Percentiles rank a stretch among this genome's conserved stretches.
These are phyloP conservation scores for Zalaria obscura DNA, from an alignment of 2,329 filamentous ascomycete species.

Conservation along the genomic window DNA sequence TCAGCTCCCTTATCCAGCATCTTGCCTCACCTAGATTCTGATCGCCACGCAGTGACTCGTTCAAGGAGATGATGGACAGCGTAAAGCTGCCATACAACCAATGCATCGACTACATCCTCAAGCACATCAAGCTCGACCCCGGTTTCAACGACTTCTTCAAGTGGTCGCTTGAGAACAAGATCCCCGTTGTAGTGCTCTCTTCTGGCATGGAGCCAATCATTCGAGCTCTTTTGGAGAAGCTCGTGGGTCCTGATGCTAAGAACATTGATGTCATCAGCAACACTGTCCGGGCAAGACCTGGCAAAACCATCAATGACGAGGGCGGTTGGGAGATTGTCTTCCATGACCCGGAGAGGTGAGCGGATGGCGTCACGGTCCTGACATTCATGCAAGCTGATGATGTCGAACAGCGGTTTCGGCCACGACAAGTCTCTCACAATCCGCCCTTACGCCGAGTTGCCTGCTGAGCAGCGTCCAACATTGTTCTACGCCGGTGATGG, in stretches of 20 bases:
- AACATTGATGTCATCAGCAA: slow-evolving; percentile 89
- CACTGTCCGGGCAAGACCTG: slow-evolving; percentile 52
- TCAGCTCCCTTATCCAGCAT: not conserved
- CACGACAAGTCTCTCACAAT: slow-evolving; percentile 94
- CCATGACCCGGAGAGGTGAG: slow-evolving; percentile 58
- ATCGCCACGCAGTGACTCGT: slow-evolving; percentile 48
- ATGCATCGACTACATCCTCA: slow-evolving; percentile 63
- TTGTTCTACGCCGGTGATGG: slow-evolving; percentile 95
- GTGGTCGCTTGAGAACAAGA: slow-evolving; percentile 68
- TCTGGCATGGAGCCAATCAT: slow-evolving; percentile 92
- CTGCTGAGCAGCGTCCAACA: slow-evolving; percentile 53
- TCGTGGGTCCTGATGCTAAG: slow-evolving; percentile 64
- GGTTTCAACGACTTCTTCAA: slow-evolving; percentile 76
- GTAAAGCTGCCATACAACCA: slow-evolving; percentile 66
- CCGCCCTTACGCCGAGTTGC: slow-evolving; percentile 66
- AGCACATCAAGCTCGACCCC: slow-evolving; percentile 80
- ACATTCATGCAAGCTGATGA: not conserved
- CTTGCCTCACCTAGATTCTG: not conserved
- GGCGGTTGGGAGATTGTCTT: slow-evolving; percentile 80
- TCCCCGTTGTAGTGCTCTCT: slow-evolving; percentile 83
- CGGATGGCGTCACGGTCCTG: slow-evolving; percentile 3
- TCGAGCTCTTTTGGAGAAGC: slow-evolving; percentile 61
- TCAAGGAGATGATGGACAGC: slow-evolving; percentile 84
- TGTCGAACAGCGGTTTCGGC: slow-evolving; percentile 54
- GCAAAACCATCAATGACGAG: slow-evolving; percentile 62